Percentiles rank a stretch among this genome's conserved stretches.
Evolutionary conservation across 2,329 filamentous ascomycete species (phyloP).

Genomic region (Nigrospora oryzae): DNA sequence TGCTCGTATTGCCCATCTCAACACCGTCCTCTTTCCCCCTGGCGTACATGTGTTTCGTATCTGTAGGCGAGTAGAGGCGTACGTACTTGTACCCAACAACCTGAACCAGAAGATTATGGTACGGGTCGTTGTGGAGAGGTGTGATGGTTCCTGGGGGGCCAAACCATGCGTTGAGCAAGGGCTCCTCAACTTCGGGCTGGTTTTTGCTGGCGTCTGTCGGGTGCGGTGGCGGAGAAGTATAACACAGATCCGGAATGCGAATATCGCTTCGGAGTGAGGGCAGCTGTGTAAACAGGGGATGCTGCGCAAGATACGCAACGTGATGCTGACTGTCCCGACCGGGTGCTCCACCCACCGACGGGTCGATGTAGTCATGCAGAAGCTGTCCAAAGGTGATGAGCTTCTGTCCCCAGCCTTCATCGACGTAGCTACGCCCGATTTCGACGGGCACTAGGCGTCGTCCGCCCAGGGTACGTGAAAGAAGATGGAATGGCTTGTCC

Average conservation of each 20-base stretch:
- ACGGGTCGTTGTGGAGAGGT: constrained; percentile 86
- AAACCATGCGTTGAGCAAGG: constrained; percentile 85
- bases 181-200: constrained; percentile 41
- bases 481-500: constrained; percentile 65
- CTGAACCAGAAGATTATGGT: constrained; percentile 87
- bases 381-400: constrained; percentile 71
- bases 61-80: constrained; percentile 69
- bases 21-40: constrained; percentile 59
- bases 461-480: constrained; percentile 66
- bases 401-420: constrained; percentile 74
- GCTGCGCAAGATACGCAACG: constrained; percentile 82
- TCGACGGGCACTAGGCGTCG: constrained; percentile 79
- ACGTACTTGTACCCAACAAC: constrained; percentile 88
- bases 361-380: constrained; percentile 49
- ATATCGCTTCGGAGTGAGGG: constrained; percentile 71
- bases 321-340: neutral
- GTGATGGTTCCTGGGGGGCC: constrained; percentile 83
- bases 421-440: constrained; percentile 79
- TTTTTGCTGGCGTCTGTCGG: constrained; percentile 25
- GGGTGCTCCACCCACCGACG: constrained; percentile 9
- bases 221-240: constrained; percentile 55
- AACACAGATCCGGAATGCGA: constrained; percentile 75
- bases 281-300: constrained; percentile 78
- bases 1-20: constrained; percentile 88
- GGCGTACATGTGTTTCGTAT: constrained; percentile 51